Conservation (phyloP, 1,139 yeast genomes). For the Suzukiozyma palmioleophila region DNA sequence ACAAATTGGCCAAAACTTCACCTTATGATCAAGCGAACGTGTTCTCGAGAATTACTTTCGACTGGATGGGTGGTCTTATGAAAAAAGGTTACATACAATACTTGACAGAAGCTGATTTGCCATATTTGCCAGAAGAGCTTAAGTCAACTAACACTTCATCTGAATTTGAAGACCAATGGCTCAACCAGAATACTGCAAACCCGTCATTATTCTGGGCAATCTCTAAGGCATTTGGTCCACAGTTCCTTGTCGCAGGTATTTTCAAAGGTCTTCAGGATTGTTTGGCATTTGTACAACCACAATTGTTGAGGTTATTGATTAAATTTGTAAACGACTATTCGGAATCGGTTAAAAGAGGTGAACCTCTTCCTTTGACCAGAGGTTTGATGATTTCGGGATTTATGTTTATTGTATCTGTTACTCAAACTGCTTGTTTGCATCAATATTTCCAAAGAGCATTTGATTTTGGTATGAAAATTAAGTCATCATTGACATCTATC, state of each 20-base stretch:
- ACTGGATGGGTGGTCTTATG: conserved; percentile 94
- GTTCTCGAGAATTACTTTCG: conserved; percentile 73
- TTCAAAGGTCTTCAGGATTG: conserved; percentile 78
- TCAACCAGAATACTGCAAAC: conserved; percentile 24
- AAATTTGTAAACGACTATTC: conserved; percentile 77
- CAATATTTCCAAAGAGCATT: conserved; percentile 90
- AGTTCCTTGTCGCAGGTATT: conserved; percentile 66
- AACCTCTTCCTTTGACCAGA: conserved; percentile 58
- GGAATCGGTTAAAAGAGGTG: conserved; percentile 29
- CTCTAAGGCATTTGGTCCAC: conserved; percentile 63
- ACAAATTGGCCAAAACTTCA: conserved; percentile 34
- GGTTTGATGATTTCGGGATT: conserved; percentile 81
- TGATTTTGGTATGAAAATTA: conserved; percentile 86
- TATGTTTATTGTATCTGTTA: conserved; percentile 79
- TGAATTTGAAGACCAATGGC: conserved; percentile 61
- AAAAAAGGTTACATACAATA: conserved; percentile 72
- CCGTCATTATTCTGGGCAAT: conserved; percentile 72
- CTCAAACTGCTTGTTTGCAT: conserved; percentile 83
- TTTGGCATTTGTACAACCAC: conserved; percentile 87
- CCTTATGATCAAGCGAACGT: conserved; percentile 83
- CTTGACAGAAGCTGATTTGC: conserved; percentile 74
- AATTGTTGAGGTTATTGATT: conserved; percentile 69
- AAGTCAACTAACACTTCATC: conserved; percentile 48
- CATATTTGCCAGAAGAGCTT: conserved; percentile 68
- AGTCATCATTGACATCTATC: conserved; percentile 72